Base-by-base conservation (phyloP, 768 basidiomycete species). In the Termitomyces sp. region DNA sequence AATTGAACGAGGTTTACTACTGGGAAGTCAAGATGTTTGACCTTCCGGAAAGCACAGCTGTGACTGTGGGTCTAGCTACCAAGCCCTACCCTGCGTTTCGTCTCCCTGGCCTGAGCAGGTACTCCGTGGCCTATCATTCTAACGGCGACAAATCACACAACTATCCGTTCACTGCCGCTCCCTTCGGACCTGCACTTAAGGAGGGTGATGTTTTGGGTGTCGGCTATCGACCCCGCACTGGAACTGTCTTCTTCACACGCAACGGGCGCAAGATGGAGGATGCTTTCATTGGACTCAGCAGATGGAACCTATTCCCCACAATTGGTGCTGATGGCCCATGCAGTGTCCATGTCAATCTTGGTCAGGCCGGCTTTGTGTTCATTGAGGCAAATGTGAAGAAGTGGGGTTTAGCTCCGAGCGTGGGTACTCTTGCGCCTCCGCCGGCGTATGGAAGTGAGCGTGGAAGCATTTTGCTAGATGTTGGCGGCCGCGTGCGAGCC, bases 11-110 rank as follows among this genome's bases (percentile, higher is more conserved):
- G 70, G 94, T 98, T 13, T 99, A 99, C 70, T 99, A 99, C 70
- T 99, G 92, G 92, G 97, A 99, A 70, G 90, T 94, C 60, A 99
- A 99, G 76, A 92, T 98, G 90, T 98, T 94, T 69, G 97, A 99
- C 73, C 88, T 97, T 55, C 94, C 95, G 13, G 78, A 83, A 60
- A 77, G 82, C 2, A 98, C 95, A 9, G 90, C 81, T 46, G 88
- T 97, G n/a, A 86, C 93, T 34, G 84, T 98, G 50, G 97, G 97
- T 36, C 71, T 99, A 37, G 94, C 96, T 18, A 99, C 97, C 3
- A 98, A 97, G 71, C 97, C 97, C 9, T 98, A 93, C 68, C 97
- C 97, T 9, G 83, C 88, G 10, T 98, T 98, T 80, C 84, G 95
- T 47, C 77, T 99, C 52, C 90, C 94, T 20, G 96, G 96, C 46